These are phyloP conservation scores for Sparassis latifolia DNA, from an alignment of 1,284 basidiomycete species.

Conservation along the genomic window DNA sequence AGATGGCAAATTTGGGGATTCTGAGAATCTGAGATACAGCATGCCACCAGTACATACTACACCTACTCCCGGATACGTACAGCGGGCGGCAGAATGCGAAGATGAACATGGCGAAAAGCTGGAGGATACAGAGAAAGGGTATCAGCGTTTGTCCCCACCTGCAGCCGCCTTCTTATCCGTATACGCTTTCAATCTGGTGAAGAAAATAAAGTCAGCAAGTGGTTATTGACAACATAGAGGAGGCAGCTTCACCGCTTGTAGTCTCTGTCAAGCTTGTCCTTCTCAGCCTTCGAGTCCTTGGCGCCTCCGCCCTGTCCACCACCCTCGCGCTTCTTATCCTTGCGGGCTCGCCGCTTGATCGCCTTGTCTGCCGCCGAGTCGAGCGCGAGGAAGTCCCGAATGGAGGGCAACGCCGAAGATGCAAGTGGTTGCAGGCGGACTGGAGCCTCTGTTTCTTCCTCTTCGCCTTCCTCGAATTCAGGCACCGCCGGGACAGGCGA, in stretches of 20 bases:
- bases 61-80: too few relatives aligned
- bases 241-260: slow-evolving; percentile 37
- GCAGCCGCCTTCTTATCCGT: slow-evolving; percentile 37
- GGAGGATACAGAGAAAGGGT: too few relatives aligned
- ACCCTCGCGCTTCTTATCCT: slow-evolving; percentile 55
- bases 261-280: slow-evolving; percentile 39
- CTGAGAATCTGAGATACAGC: too few relatives aligned
- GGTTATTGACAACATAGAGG: neutral
- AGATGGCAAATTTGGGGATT: too few relatives aligned
- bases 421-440: slow-evolving; percentile 62
- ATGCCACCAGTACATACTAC: too few relatives aligned
- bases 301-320: slow-evolving; percentile 33
- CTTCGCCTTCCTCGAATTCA: slow-evolving; percentile 9
- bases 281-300: slow-evolving; percentile 28
- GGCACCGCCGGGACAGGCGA: neutral
- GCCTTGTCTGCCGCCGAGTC: slow-evolving; percentile 59
- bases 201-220: neutral
- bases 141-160: neutral
- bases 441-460: slow-evolving; percentile 32
- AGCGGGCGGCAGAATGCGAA: too few relatives aligned
- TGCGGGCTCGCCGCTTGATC: slow-evolving; percentile 61
- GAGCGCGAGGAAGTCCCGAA: slow-evolving; percentile 73
- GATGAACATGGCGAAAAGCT: too few relatives aligned
- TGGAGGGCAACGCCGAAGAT: slow-evolving; percentile 73
- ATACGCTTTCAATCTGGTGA: slow-evolving; percentile 42